Conservation (phyloP, 179 eudicot species). For the Patellifolia procumbens region DNA sequence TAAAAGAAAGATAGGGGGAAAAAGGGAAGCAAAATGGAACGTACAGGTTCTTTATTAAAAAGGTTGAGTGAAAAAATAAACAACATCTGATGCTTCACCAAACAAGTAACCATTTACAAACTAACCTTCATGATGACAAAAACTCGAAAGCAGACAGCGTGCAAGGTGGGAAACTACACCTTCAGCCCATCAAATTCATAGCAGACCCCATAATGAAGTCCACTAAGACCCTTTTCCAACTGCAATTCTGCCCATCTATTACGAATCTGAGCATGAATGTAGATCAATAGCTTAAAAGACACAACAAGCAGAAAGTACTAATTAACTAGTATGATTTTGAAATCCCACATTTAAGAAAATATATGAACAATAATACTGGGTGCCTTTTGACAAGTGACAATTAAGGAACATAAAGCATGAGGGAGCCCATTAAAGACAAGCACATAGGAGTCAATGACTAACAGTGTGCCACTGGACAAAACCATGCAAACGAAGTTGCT, state of each 20-base stretch:
- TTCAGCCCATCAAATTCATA: no score
- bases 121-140: slow-evolving; percentile 30
- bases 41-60: background rate
- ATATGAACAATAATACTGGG: background rate
- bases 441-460: background rate
- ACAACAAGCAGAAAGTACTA: no score
- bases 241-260: no score
- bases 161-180: no score
- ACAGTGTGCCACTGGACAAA: background rate
- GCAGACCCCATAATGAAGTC: background rate
- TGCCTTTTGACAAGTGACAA: no score
- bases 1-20: background rate
- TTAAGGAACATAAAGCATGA: background rate
- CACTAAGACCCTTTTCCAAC: background rate
- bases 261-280: no score
- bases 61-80: slow-evolving; percentile 14
- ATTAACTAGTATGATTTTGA: background rate
- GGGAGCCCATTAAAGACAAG: background rate
- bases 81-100: slow-evolving; percentile 7
- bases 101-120: background rate
- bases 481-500: background rate
- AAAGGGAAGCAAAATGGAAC: background rate
- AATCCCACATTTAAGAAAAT: background rate
- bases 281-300: no score
- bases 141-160: no score